A percentile compares a stretch with the other conserved stretches of the same genome.
These are phyloP conservation scores for Colletotrichum viniferum DNA, from an alignment of 2,329 filamentous ascomycete genomes.

Conservation along the genomic window DNA sequence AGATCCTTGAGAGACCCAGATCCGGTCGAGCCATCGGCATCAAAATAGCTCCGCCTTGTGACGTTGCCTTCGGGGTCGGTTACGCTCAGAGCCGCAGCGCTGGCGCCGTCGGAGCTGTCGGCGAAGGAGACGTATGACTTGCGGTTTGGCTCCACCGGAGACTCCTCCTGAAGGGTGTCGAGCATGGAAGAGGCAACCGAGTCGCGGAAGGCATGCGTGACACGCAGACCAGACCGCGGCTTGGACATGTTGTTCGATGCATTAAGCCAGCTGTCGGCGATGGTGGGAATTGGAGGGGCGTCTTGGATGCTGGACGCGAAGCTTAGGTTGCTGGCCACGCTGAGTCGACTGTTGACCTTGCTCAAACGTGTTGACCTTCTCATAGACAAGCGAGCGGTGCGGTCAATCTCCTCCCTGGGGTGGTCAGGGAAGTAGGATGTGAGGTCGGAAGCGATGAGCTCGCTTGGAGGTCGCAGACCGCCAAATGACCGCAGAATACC, in stretches of 20 bases:
- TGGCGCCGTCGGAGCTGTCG: slow-evolving; percentile 73
- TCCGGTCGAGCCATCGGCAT: slow-evolving; percentile 75
- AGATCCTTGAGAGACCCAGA: slow-evolving; percentile 82
- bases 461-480: slow-evolving; percentile 89
- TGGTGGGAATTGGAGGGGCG: slow-evolving; percentile 92
- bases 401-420: slow-evolving; percentile 90
- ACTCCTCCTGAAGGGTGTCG: slow-evolving; percentile 90
- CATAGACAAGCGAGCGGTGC: slow-evolving; percentile 91
- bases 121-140: slow-evolving; percentile 95
- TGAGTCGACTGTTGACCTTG: slow-evolving; percentile 89
- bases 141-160: slow-evolving; percentile 81
- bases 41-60: slow-evolving; percentile 80
- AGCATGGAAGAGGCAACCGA: slow-evolving; percentile 89
- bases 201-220: slow-evolving; percentile 74
- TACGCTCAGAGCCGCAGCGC: slow-evolving; percentile 61
- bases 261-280: slow-evolving; percentile 90
- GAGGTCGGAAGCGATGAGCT: slow-evolving; percentile 94
- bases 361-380: slow-evolving; percentile 89
- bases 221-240: slow-evolving; percentile 43
- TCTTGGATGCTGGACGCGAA: slow-evolving; percentile 91
- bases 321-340: slow-evolving; percentile 91
- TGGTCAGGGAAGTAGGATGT: slow-evolving; percentile 98
- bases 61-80: slow-evolving; percentile 79
- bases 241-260: slow-evolving; percentile 60
- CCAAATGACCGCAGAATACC: slow-evolving; percentile 80